phyloP scores from a whole-genome alignment of 2,329 filamentous ascomycete genomes.

The Aspergillus amoenus region DNA sequence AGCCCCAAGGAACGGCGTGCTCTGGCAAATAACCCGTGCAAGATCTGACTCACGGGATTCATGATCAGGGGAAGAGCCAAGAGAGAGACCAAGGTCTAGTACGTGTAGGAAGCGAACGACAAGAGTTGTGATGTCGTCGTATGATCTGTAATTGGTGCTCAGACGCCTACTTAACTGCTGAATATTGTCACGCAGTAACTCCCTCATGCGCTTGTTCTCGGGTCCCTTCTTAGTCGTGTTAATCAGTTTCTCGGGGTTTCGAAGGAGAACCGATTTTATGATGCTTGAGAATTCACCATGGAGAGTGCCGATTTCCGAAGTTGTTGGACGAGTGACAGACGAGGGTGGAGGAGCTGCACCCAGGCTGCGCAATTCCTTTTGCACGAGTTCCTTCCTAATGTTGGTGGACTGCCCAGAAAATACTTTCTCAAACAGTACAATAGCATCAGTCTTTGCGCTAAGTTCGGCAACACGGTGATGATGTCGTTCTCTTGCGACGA shows the following conservation, averaged over 20 bases:
- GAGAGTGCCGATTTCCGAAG: constrained; percentile 67
- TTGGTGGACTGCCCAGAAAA: constrained; percentile 70
- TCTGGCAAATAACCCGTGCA: constrained; percentile 32
- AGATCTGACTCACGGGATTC: constrained; percentile 18
- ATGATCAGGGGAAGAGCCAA: constrained; percentile 45
- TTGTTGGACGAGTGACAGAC: constrained; percentile 68
- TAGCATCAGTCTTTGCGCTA: constrained; percentile 55
- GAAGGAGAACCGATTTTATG: constrained; percentile 61
- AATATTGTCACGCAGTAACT: constrained; percentile 57
- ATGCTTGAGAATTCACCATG: constrained; percentile 83
- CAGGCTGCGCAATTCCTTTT: constrained; percentile 62
- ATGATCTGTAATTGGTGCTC: constrained; percentile 68
- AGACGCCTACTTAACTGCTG: constrained; percentile 70
- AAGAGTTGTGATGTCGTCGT: constrained; percentile 80
- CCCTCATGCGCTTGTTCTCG: constrained; percentile 33
- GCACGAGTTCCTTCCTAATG: constrained; percentile 62
- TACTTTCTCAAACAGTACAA: constrained; percentile 64
- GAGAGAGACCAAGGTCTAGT: constrained; percentile 70
- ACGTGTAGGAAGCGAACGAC: constrained; percentile 77
- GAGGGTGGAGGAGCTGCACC: constrained; percentile 66
- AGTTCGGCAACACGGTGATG: constrained; percentile 58
- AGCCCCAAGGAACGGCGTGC: constrained; percentile 42
- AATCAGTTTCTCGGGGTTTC: constrained; percentile 31
- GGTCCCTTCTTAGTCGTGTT: constrained; percentile 14
- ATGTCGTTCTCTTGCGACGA: constrained; percentile 64